Evolutionary conservation across 148 eudicot species (phyloP), one percentile per base, ranked within the genome.

Genomic region (Chenopodium formosanum): DNA sequence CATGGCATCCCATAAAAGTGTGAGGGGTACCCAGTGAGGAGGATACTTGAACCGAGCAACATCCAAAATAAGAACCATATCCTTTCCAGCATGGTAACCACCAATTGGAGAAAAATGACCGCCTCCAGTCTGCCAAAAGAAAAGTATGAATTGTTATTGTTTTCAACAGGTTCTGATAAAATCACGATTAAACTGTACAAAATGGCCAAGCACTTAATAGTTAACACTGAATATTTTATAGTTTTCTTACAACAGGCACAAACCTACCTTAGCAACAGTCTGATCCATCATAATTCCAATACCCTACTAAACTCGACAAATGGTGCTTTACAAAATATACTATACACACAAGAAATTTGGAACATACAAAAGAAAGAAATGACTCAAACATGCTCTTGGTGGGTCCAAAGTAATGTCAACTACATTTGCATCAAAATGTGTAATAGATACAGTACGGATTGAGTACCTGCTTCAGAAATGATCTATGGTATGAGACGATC

Each of bases 101-200:
- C 91, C 91, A 52, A 89, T 70, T 3, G 91, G 91, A 20, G 91
- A 89, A 85, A 89, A 89, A 82, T 89, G 91, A 75, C 91, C 91
- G 44, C 74, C 63, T 77, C 91, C 91, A 76, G 91, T 89, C 89
- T 89, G 86, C 58, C 37, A 73, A 32, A 66, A 66, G 4, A 37
- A 70, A 40, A 37, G 74, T 20, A 70, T 37, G 50, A 70, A 40
- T 37, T 40, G 50, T 37, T 14, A 40, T 40, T 70, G 0, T 25
- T 37, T 20, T 40, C 8, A 70, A 48, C 48, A 69, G 9, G 50
- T 19, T 70, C 50, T 40, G 50, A 52, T 52, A 2, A 10, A 52
- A 14, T 52, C 14, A 10, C 56, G 11, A 52, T 10, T 52, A 52
- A 52, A 52, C 56, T 52, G 14, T 52, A 14, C 56, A 52, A 52